Evolutionary conservation across 2,329 filamentous ascomycete genomes (phyloP).

Genomic region (Claviceps maximensis): DNA sequence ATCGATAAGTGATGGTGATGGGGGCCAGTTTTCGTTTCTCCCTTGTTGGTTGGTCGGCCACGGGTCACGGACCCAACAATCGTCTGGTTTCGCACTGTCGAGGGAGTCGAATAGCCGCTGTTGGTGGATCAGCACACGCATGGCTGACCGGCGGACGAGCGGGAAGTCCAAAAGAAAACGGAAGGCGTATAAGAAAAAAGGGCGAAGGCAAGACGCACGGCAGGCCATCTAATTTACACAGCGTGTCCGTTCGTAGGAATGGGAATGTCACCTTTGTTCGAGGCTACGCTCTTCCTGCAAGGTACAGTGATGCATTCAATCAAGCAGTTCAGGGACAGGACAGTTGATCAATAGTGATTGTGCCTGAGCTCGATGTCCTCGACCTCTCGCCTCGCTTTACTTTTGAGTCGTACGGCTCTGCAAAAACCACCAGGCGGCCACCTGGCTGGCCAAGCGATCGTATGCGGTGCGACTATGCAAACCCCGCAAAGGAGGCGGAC

Average conservation of each 20-base stretch:
- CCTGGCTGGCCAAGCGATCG: conserved; percentile 2
- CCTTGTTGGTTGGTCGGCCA: neutral
- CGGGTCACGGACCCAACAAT: neutral
- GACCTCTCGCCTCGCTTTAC: neutral
- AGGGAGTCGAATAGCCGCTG: neutral
- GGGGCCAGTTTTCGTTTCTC: neutral
- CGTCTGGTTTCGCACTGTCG: neutral
- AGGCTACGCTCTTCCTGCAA: neutral
- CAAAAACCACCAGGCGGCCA: neutral
- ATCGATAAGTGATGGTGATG: neutral
- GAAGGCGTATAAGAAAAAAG: neutral
- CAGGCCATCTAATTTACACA: neutral
- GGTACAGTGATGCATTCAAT: conserved; percentile 1
- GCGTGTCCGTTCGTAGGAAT: neutral
- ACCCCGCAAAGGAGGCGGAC: conserved; percentile 7
- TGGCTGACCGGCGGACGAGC: neutral
- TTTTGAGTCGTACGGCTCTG: neutral
- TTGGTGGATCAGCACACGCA: neutral
- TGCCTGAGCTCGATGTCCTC: neutral
- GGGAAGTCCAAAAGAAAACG: neutral
- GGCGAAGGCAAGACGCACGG: neutral
- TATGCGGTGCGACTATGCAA: conserved; percentile 9
- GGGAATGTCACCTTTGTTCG: neutral
- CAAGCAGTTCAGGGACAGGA: neutral
- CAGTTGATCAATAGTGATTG: neutral